Percentiles rank a stretch among this genome's conserved stretches.
phyloP scores from a whole-genome alignment of 2,329 filamentous ascomycete genomes.

The Neonectria hederae region DNA sequence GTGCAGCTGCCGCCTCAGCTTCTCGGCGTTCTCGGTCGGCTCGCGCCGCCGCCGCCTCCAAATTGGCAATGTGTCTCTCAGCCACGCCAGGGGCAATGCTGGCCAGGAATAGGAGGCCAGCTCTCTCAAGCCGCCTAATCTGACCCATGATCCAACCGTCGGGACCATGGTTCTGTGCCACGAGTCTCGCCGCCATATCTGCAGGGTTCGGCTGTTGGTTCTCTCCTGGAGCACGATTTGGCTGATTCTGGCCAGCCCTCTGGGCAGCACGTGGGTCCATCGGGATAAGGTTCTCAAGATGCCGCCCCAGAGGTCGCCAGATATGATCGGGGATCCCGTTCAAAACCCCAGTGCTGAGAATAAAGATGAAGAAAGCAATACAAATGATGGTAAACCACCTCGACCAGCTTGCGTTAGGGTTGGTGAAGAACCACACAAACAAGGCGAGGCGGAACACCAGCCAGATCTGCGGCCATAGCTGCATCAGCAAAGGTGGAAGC shows the following conservation, averaged over 20 bases:
- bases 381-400: constrained; percentile 65
- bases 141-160: constrained; percentile 51
- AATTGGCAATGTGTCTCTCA: constrained; percentile 69
- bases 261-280: constrained; percentile 50
- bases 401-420: constrained; percentile 65
- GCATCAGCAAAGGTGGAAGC: constrained; percentile 46
- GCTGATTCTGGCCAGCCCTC: constrained; percentile 34
- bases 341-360: constrained; percentile 68
- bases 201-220: constrained; percentile 55
- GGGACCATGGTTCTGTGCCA: constrained; percentile 50
- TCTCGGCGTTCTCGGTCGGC: constrained; percentile 56
- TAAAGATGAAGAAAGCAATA: constrained; percentile 64
- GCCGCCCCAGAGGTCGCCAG: constrained; percentile 66
- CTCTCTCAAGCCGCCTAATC: constrained; percentile 65
- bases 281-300: constrained; percentile 68
- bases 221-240: constrained; percentile 34
- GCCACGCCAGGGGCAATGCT: constrained; percentile 73
- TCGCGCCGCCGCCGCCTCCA: constrained; percentile 61
- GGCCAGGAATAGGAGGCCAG: constrained; percentile 70
- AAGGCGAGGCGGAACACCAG: constrained; percentile 65
- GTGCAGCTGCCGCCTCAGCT: constrained; percentile 49
- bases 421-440: constrained; percentile 74
- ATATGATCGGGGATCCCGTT: constrained; percentile 64
- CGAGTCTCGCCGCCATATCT: constrained; percentile 63
- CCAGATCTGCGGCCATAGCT: constrained; percentile 70